Evolutionary conservation across 2,329 filamentous ascomycete genomes (phyloP).

Genomic region (Coniochaeta sp.): DNA sequence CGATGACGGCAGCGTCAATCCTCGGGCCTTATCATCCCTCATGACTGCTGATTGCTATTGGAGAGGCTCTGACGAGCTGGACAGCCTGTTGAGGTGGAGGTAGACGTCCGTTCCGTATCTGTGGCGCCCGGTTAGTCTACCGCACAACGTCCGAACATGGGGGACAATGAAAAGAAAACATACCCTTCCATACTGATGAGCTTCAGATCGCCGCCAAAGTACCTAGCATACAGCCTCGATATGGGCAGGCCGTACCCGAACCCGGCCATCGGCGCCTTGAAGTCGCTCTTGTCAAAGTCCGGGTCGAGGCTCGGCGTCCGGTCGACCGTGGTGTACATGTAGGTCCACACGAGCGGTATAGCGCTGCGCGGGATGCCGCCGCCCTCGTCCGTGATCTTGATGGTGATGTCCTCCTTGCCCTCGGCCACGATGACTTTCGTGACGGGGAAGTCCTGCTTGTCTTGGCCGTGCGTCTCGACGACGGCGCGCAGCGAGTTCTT

Average conservation of each 20-base stretch:
- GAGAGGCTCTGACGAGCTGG: constrained; percentile 89
- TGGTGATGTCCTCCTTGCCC: constrained; percentile 97
- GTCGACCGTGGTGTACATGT: constrained; percentile 99
- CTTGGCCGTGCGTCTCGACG: constrained; percentile 88
- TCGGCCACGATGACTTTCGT: constrained; percentile 98
- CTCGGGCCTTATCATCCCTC: constrained; percentile 63
- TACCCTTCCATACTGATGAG: constrained; percentile 99
- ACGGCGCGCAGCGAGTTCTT: constrained; percentile 98
- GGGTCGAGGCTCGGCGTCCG: constrained; percentile 91
- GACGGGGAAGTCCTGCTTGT: constrained; percentile 92
- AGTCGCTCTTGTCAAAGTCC: constrained; percentile 97
- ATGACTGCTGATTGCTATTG: constrained; percentile 92
- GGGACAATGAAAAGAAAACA: constrained; percentile 28
- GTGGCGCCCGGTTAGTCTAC: not conserved
- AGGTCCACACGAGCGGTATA: constrained; percentile 98
- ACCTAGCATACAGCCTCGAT: constrained; percentile 85
- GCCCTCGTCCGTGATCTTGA: constrained; percentile 95
- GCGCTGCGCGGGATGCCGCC: constrained; percentile 89
- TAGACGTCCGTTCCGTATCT: constrained; percentile 99
- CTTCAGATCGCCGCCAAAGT: constrained; percentile 96
- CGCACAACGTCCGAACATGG: no score
- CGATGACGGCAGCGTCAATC: constrained; percentile 49
- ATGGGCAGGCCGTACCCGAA: constrained; percentile 98
- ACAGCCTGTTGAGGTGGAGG: constrained; percentile 91
- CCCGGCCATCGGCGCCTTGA: constrained; percentile 98